A percentile compares a stretch with the other conserved stretches of the same genome.
Conservation (phyloP, 345 rosid genomes). For the Pelargonium nanum region DNA sequence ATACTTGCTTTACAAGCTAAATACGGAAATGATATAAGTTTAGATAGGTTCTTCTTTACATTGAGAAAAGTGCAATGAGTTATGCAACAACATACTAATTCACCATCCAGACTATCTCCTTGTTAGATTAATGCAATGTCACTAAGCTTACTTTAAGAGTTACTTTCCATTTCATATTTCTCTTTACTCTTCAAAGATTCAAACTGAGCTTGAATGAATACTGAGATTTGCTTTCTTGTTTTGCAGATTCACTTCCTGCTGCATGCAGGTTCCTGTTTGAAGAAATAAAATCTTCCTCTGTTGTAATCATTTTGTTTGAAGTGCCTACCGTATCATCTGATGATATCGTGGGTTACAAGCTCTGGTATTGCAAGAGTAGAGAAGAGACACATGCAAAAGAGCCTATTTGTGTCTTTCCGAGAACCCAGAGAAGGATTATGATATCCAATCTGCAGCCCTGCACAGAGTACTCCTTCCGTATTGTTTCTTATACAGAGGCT, state of each 20-base stretch:
- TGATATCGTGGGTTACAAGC: constrained; percentile 72
- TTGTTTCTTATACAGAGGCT: constrained; percentile 45
- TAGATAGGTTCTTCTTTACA: too few species aligned
- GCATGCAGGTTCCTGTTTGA: constrained; percentile 83
- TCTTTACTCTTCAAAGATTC: too few species aligned
- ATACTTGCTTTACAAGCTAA: too few species aligned
- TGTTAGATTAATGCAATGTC: background rate
- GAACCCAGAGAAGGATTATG: constrained; percentile 60
- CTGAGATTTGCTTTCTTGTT: constrained; percentile 4
- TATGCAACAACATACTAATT: too few species aligned
- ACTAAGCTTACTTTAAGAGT: background rate
- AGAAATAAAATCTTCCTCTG: constrained; percentile 54
- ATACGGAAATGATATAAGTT: too few species aligned
- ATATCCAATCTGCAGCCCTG: constrained; percentile 80
- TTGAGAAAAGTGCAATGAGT: too few species aligned
- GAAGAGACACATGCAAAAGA: constrained; percentile 52
- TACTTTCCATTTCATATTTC: too few species aligned
- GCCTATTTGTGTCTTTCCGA: constrained; percentile 45
- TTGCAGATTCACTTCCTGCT: constrained; percentile 44
- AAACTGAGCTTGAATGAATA: constrained; percentile 6
- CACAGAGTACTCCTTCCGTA: constrained; percentile 59
- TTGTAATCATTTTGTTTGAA: constrained; percentile 57
- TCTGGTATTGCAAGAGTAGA: constrained; percentile 73
- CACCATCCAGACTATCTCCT: too few species aligned
- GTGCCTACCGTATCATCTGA: constrained; percentile 28